These are phyloP conservation scores for Trichosporon ovoides DNA, from an alignment of 1,284 basidiomycete genomes.

Conservation along the genomic window DNA sequence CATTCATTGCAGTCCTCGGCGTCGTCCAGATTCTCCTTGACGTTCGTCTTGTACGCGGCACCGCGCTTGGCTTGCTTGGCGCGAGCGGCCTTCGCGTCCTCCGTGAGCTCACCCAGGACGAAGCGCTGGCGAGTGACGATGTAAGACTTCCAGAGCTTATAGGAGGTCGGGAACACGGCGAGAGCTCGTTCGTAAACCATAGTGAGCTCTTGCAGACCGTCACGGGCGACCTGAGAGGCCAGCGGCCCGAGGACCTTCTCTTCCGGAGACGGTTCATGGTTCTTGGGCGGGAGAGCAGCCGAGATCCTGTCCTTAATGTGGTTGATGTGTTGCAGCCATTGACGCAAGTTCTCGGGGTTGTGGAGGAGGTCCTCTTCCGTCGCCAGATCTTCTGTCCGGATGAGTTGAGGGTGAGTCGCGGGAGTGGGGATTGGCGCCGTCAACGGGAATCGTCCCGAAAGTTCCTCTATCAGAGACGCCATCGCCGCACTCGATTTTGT, in stretches of 20 bases:
- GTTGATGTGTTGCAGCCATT: slow-evolving; percentile 85
- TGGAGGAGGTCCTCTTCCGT: slow-evolving; percentile 94
- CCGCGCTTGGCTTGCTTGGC: slow-evolving; percentile 62
- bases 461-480: slow-evolving; percentile 33
- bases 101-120: slow-evolving; percentile 65
- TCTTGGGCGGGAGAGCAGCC: slow-evolving; percentile 55
- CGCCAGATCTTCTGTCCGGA: slow-evolving; percentile 70
- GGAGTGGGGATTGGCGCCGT: slow-evolving; percentile 80
- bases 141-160: slow-evolving; percentile 94
- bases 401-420: slow-evolving; percentile 65
- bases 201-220: slow-evolving; percentile 72
- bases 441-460: slow-evolving; percentile 61
- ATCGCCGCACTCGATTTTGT: slow-evolving; percentile 22
- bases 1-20: slow-evolving; percentile 80
- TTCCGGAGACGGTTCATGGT: slow-evolving; percentile 35
- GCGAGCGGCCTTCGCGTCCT: slow-evolving; percentile 45
- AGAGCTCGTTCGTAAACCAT: slow-evolving; percentile 92
- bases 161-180: slow-evolving; percentile 78
- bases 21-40: slow-evolving; percentile 79
- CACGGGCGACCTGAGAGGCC: slow-evolving; percentile 64
- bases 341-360: slow-evolving; percentile 82
- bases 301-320: slow-evolving; percentile 62
- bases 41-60: slow-evolving; percentile 72
- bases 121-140: slow-evolving; percentile 75
- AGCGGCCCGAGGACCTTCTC: slow-evolving; percentile 53